These are phyloP conservation scores for Bipolaris gigantea DNA, from an alignment of 2,329 filamentous ascomycete species.

Conservation along the genomic window DNA sequence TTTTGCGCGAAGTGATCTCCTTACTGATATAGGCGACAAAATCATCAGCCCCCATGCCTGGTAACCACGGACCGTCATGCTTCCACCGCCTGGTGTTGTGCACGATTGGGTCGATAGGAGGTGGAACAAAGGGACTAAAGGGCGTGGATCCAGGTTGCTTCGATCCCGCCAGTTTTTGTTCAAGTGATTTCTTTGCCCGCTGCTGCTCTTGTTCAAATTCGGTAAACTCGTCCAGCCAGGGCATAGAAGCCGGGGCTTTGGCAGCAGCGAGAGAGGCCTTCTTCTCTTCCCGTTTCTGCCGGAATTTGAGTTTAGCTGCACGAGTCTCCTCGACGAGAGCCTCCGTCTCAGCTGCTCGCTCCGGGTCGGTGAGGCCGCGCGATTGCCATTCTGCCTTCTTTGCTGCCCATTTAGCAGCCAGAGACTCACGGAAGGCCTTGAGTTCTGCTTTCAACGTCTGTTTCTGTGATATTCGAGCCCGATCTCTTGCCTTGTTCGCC, in stretches of 20 bases:
- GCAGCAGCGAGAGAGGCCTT: neutral
- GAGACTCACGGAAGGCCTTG: neutral
- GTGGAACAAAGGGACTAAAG: conserved; percentile 27
- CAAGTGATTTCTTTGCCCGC: conserved; percentile 13
- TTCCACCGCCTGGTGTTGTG: conserved; percentile 54
- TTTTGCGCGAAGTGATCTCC: conserved; percentile 44
- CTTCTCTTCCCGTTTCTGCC: neutral
- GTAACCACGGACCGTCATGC: conserved; percentile 61
- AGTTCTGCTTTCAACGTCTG: neutral
- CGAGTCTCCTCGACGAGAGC: neutral
- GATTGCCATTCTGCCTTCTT: conserved; percentile 1
- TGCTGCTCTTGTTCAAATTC: conserved; percentile 5
- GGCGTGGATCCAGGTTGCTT: conserved; percentile 8
- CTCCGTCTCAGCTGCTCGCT: neutral
- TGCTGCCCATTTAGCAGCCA: neutral
- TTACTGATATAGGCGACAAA: conserved; percentile 56
- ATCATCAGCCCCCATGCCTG: conserved; percentile 58
- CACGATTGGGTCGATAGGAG: conserved; percentile 24
- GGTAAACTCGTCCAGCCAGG: conserved; percentile 4
- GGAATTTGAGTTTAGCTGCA: neutral
- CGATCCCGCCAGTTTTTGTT: neutral
- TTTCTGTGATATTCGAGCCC: neutral
- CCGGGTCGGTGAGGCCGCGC: neutral
- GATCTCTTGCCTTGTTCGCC: neutral
- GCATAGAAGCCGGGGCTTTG: neutral